Base-by-base conservation (phyloP, 768 basidiomycete species). In the Boletus subcaerulescens region DNA sequence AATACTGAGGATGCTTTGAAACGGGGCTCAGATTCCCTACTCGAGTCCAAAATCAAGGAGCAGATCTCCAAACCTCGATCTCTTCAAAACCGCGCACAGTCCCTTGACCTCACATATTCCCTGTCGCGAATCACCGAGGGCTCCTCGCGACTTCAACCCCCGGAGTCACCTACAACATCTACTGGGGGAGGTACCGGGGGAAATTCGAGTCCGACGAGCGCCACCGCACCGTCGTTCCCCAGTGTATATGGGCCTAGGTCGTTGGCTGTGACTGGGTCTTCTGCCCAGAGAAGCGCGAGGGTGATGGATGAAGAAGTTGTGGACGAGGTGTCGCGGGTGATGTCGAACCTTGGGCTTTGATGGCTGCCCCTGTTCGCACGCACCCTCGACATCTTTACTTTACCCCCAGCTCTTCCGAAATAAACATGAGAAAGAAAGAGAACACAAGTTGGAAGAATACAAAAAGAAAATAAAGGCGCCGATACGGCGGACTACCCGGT, bases 51-150 rank as follows among this genome's bases (percentile, higher is more conserved):
- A 68, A 69, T 93, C 43, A 91, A 88, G 72, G 89, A 90, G 55
- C 87, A 86, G 59, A 66, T 74, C 57, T 76, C 78, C 33, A 91
- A 91, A 72, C 89, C 90, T 5, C 86, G 91, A 45, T 87, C 90
- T 5, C 74, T 93, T 58, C 86, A 86, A 57, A 91, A 91, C 62
- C 87, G 93, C 17, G 93, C 93, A 0, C 93, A 95, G 68, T 91
- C 89, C 5, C 84, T 96, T 45, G 93, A 96, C 67, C 75, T 96
- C 60, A 92, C 89, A 0, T 84, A 84, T 60, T 93, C 92, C 7
- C 79, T 93, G 31, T 86, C 85, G n/a, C 85, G 85, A 50, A 91
- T 92, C 61, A 84, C 85, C 5, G 91, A 91, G 64, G 79, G 84
- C 18, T 72, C 77, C 26, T 77, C 84, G 51, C 76, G 80, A 49